Evolutionary conservation across 208 protist species (phyloP), one percentile per base, ranked within the genome.

Genomic region (Acanthamoeba castellanii): DNA sequence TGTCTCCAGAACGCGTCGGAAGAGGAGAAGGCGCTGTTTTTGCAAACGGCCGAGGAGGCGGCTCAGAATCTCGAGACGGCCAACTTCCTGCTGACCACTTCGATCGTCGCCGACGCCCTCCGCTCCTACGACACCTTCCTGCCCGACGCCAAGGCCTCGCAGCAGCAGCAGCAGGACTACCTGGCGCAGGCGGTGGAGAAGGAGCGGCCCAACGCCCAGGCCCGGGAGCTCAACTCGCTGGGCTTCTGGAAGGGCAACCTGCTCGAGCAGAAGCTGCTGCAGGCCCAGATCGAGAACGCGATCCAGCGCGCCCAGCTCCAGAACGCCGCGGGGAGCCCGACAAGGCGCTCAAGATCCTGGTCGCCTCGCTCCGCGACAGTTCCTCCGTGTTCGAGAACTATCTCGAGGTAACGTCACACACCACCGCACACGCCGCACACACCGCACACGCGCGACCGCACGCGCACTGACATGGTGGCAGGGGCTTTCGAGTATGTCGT

Each of bases 241-340:
- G 30, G 34, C 34, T 89, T 66, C 55, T 89, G 81, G 81, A 14
- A 25, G 34, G 81, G 55, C 34, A 89, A 89, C 47, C 42, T 89
- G 34, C 20, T 89, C 45, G 81, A 89, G 55, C 81, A 89, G 47
- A 52, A 59, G 81, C 50, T 89, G 18, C 55, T 89, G 45, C 81
- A 89, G 81, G 55, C 81, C 30, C 7, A 30, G 25, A 59, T 89
- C 34, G 81, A 89, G 55, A 57, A 89, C 45, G 81, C 81, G 1
- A 30, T 89, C 27, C 81, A 89, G 55, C 34, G 55, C 7, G 81
- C 81, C 25, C 30, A 89, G n/a, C 81, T 89, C 25, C 81, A 66
- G 55, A 52, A 30, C 34, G 81, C 45, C 25, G 81, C 45, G 11
- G 55, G 11, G 55, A 66, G 81, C 81, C 25, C 34, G 81, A 89